Base-by-base conservation (phyloP, 2,329 filamentous ascomycete species). In the Trichoderma koningiopsis region DNA sequence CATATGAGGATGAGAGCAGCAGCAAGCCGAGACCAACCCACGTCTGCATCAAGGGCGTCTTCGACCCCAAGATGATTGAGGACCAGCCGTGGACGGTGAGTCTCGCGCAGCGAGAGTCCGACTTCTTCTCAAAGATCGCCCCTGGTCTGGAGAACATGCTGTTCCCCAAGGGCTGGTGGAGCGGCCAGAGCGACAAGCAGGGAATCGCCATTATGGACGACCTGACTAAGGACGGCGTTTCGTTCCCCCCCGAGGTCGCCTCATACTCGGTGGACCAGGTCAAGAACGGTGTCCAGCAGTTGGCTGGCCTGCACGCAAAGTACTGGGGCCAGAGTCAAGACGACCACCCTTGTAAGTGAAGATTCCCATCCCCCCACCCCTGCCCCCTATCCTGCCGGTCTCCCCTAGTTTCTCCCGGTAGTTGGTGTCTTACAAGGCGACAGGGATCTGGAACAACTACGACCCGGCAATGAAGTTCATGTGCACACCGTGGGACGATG, bases 391-490 rank as follows among this genome's bases (percentile, higher is more conserved):
- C 37, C 16, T 27, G 4, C 6, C 33, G 11, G 33, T 4, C 33
- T 11, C 33, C 14, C 29, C 10, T 31, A 5, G 8, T 33, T 29
- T 27, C 22, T 13, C 19, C 43, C 14, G 16, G 47, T 49, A 49
- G 47, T 49, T 33, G 16, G 33, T 27, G 47, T 55, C 49, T 64
- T 22, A 64, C 49, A 22, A 6, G 11, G 31, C 16, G 24, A 56
- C 33, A 64, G 61, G 61, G 61, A 64, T 64, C 24, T 64, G 61
- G 61, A 64, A 64, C 49, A 64, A 64, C 31, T 64, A 64, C 33
- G 61, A 64, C 61, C 61, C 61, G 11, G 61, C 61, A 3, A 64
- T 64, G 61, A 64, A 64, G 24, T 64, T 64, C 49, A 64, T 64
- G 61, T 64, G 61, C 22, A 64, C 49, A 11, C 16, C 61, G n/a